Evolutionary conservation across 2,329 filamentous ascomycete genomes (phyloP).

Genomic region (Nemania abortiva): DNA sequence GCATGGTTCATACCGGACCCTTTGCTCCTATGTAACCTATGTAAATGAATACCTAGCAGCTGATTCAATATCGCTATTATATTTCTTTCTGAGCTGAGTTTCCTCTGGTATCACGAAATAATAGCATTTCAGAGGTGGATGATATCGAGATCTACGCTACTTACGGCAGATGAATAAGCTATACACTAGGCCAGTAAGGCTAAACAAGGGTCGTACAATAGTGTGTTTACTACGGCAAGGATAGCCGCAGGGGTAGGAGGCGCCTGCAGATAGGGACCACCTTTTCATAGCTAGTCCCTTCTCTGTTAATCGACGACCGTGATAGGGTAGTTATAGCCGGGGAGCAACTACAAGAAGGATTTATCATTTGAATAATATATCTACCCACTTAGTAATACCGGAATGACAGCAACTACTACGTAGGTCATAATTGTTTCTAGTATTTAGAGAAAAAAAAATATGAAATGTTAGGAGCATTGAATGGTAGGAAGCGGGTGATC

Average conservation of each 20-base stretch:
- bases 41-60: not conserved
- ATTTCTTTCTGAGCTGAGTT: not conserved
- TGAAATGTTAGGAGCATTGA: not conserved
- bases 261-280: too few relatives aligned
- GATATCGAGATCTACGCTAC: not conserved
- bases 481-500: not conserved
- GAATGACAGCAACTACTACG: not conserved
- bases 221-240: not conserved
- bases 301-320: not conserved
- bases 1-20: not conserved
- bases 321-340: not conserved
- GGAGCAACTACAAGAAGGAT: not conserved
- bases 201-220: not conserved
- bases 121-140: not conserved
- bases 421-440: not conserved
- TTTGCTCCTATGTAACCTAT: not conserved
- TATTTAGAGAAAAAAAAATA: not conserved
- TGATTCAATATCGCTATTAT: not conserved
- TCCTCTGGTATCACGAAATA: not conserved
- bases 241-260: not conserved
- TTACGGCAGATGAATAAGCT: not conserved
- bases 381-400: not conserved
- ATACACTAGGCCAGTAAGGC: not conserved
- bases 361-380: not conserved
- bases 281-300: not conserved